Base-by-base conservation (phyloP, 164 flowering plant genomes). In the Houttuynia cordata region DNA sequence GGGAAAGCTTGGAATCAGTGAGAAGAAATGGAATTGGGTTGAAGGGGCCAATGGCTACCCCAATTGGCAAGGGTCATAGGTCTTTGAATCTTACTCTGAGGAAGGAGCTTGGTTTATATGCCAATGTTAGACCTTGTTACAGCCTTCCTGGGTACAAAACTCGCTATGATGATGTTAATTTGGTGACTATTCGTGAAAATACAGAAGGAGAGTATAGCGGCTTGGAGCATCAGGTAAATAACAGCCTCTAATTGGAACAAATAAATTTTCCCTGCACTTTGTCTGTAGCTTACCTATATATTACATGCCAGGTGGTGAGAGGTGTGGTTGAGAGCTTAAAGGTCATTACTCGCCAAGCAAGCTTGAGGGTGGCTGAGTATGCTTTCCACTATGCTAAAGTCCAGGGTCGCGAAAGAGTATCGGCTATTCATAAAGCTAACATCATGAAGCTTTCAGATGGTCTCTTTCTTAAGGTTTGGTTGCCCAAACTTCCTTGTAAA, bases 181-280 rank as follows among this genome's bases (percentile, higher is more conserved):
- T 91, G 21, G 79, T 94, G 58, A 88, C 96, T 10, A 93, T 93
- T 58, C 87, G 99, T 66, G 99, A 93, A 64, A 93, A 93, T 72
- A 93, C 99, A 0, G 99, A 90, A 80, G 99, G 99, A 24, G 99
- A 93, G 64, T 93, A 93, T 67, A 86, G 95, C 78, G 99, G 99
- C 34, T 87, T 93, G 54, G 99, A 93, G 64, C 97, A 93, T 73
- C 96, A 93, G 73, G 98, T 87, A n/a, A 17, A 63, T 53, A 22
- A 13, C 42, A 24, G 54, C 39, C n/a, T 56, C 19, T 8, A 22
- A 22, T 10, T 62, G 30, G 30, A 17, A 17, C 4, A 23, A 10
- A 19, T 18, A 9, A 23, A 19, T 21, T 23, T 21, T 24, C 34
- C 57, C 30, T 4, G 57, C 10, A 14, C 14, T 30, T 10, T 54